Base-by-base conservation (phyloP, 1,139 yeast genomes). In the Sugiyamaella xylanicola region DNA sequence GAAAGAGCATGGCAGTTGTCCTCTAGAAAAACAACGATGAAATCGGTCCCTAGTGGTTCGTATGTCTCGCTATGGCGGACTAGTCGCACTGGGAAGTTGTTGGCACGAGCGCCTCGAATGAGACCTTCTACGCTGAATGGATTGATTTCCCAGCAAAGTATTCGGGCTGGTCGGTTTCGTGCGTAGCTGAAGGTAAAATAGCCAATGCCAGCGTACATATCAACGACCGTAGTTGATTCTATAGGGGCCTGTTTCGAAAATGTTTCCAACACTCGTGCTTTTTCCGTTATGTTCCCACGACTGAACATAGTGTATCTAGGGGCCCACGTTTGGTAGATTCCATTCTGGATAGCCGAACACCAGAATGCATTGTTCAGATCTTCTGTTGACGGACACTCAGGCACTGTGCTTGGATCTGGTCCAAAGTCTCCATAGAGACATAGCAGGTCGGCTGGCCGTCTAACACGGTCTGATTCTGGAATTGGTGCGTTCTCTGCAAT, bases 301-400 rank as follows among this genome's bases (percentile, higher is more conserved):
- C 92, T 85, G 67, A 90, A 90, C 97, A 90, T 90, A 11, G 96
- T 88, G 65, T 83, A 86, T 53, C 78, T 68, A 0, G 97, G 97
- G 2, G 93, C 88, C 96, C 96, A 90, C 2, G 81, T 77, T 65
- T 90, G 97, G 59, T 69, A 74, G 4, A 90, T 82, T 1, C 91
- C 92, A 68, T 90, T 88, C 66, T 90, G 97, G 1, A 76, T 71
- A 1, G 79, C 78, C 11, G 77, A 71, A 63, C 92, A 87, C 96
- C 96, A 90, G 61, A 89, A 82, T 0, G 88, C 86, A 0, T 64
- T 44, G 0, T 69, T 58, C 51, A 84, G 79, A 62, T 84, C 86
- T 0, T 59, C 56, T 1, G 57, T 54, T 0, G 76, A 64, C 0
- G 91, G 90, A 0, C 44, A 8, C 2, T 68, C 69, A 54, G 74